Conservation (phyloP, 1,284 basidiomycete genomes). For the Pterula multifida region DNA sequence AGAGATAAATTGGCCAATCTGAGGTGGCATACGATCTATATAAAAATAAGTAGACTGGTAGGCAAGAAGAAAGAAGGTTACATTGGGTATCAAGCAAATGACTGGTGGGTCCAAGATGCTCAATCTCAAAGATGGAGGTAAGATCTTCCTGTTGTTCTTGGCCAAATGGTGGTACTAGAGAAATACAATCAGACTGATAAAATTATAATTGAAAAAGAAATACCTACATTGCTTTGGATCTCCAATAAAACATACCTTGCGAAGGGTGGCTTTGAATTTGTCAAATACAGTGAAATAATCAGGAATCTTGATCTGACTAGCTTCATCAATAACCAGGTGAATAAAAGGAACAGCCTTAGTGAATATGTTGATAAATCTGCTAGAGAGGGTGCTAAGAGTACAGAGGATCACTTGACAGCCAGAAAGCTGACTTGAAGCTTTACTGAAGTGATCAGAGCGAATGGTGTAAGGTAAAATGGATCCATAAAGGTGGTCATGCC, state of each 20-base stretch:
- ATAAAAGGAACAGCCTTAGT: slow-evolving; percentile 30
- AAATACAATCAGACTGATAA: slow-evolving; percentile 5
- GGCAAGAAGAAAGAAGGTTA: slow-evolving; percentile 17
- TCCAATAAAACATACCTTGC: slow-evolving; percentile 61
- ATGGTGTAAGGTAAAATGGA: slow-evolving; percentile 34
- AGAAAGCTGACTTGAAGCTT: slow-evolving; percentile 17
- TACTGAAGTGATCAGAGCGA: slow-evolving; percentile 30
- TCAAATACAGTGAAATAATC: slow-evolving; percentile 44
- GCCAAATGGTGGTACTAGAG: slow-evolving; percentile 45
- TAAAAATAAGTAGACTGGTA: slow-evolving; percentile 9
- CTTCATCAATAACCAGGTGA: slow-evolving; percentile 50
- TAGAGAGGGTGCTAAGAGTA: slow-evolving; percentile 63
- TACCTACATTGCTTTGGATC: slow-evolving; percentile 62
- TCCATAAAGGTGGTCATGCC: slow-evolving; percentile 65
- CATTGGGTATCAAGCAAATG: slow-evolving; percentile 49
- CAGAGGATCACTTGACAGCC: slow-evolving; percentile 49
- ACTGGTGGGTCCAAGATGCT: slow-evolving; percentile 28
- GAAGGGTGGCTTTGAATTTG: slow-evolving; percentile 27
- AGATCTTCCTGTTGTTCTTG: slow-evolving; percentile 37
- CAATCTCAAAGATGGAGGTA: slow-evolving; percentile 47
- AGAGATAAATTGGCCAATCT: slow-evolving; percentile 65
- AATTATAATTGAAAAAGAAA: slow-evolving; percentile 4
- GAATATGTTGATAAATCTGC: slow-evolving; percentile 23
- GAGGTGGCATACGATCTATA: slow-evolving; percentile 67
- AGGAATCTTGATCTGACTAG: slow-evolving; percentile 52